A percentile compares a stretch with the other conserved stretches of the same genome.
Evolutionary conservation across 495 filamentous ascomycete genomes (phyloP).

Genomic region (Cercophora samala): DNA sequence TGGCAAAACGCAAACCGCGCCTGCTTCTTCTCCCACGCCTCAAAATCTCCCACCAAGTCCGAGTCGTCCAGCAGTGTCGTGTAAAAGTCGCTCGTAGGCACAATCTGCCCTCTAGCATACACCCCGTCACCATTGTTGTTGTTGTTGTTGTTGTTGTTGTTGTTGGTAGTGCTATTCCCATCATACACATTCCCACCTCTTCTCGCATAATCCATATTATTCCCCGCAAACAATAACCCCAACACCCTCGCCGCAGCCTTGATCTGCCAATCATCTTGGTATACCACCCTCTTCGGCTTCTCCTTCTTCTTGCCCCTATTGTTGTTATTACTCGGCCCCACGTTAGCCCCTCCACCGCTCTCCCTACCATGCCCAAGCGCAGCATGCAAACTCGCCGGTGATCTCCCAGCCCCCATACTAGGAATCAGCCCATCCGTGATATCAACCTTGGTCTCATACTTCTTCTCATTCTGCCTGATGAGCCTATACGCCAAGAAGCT

Average conservation of each 20-base stretch:
- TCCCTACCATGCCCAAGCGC: slow-evolving; percentile 57
- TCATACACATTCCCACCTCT: slow-evolving; percentile 12
- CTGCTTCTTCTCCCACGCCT: slow-evolving; percentile 75
- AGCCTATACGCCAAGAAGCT: slow-evolving; percentile 83
- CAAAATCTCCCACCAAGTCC: slow-evolving; percentile 84
- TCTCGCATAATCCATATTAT: slow-evolving; percentile 53
- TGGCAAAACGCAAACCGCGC: slow-evolving; percentile 87
- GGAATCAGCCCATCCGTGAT: slow-evolving; percentile 67
- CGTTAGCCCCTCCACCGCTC: no score
- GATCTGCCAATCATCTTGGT: slow-evolving; percentile 90
- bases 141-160: no score
- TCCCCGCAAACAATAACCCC: slow-evolving; percentile 79
- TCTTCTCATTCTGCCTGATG: slow-evolving; percentile 67
- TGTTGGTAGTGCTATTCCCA: background rate
- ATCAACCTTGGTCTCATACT: slow-evolving; percentile 54
- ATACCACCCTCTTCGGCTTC: slow-evolving; percentile 56
- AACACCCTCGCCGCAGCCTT: slow-evolving; percentile 78
- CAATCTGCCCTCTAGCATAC: slow-evolving; percentile 31
- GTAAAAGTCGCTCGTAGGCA: slow-evolving; percentile 84
- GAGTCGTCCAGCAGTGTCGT: slow-evolving; percentile 81
- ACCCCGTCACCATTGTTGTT: slow-evolving; percentile 9
- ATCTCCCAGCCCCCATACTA: slow-evolving; percentile 58
- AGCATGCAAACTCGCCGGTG: slow-evolving; percentile 66
- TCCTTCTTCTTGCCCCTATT: slow-evolving; percentile 45
- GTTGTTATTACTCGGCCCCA: slow-evolving; percentile 13